Base-by-base conservation (phyloP, 139 green algal species). In the Volvox reticuliferus region DNA sequence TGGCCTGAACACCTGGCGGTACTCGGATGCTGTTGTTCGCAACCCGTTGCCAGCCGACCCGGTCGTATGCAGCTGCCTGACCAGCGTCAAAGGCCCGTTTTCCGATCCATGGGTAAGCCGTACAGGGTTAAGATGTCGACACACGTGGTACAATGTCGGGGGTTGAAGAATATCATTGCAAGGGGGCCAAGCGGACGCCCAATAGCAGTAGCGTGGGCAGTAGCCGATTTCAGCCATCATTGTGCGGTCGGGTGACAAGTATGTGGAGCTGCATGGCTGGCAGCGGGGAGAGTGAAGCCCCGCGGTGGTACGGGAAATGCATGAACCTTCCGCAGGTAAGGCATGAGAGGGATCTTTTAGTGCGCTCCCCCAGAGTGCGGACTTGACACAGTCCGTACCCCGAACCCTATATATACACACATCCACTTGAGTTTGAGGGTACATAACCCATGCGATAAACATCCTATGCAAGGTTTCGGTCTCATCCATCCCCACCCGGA, bases 11-110 rank as follows among this genome's bases (percentile, higher is more conserved):
- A 2, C 44, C 79, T 5, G 17, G 18, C 2, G 62, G 61, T 24
- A 87, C 61, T 0, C 5, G 1, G 81, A 76, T 63, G n/a, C 30
- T 32, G n/a, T 67, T 81, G 2, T 55, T 35, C 1, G 81, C 1
- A 19, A 73, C 50, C 20, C 0, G 18, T 16, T 55, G 17, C 84
- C 84, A 89, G 1, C 33, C 33, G 2, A 36, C 12, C 17, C 19
- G 67, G n/a, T 89, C 44, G 37, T 89, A 89, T 16, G 2, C 33
- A 1, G 17, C 35, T 9, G 84, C 69, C 84, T 89, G 69, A 18
- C 28, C n/a, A 71, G 44, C 24, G 79, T 12, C 12, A 37, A 20
- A 2, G 32, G 13, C 32, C 76, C 44, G 44, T 5, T 55, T 55
- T 55, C 44, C 44, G 9, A 9, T 55, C 5, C 9, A 55, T 14